These are phyloP conservation scores for Capronia epimyces DNA, from an alignment of 2,329 filamentous ascomycete genomes.

Conservation along the genomic window DNA sequence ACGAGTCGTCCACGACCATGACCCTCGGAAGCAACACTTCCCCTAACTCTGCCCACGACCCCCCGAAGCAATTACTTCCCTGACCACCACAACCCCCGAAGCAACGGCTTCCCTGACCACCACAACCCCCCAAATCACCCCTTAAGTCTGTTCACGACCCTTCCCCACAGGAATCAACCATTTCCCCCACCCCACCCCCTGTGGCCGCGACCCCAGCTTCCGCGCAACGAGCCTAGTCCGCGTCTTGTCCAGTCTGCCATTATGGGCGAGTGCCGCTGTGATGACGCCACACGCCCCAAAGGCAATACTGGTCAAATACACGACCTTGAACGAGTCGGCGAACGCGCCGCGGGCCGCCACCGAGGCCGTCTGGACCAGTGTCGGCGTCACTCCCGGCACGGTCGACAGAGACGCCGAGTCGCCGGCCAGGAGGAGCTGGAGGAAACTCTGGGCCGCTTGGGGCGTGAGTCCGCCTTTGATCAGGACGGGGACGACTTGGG, in stretches of 20 bases:
- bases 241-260: background rate
- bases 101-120: too few relatives aligned
- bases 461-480: constrained; percentile 4
- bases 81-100: too few relatives aligned
- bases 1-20: too few relatives aligned
- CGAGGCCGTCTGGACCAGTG: background rate
- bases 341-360: constrained; percentile 4
- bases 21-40: too few relatives aligned
- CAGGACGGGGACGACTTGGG: constrained; percentile 1
- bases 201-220: too few relatives aligned
- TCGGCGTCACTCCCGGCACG: constrained; percentile 4
- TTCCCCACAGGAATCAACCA: too few relatives aligned
- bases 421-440: constrained; percentile 1
- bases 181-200: too few relatives aligned
- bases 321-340: constrained; percentile 2
- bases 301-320: constrained; percentile 5
- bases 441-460: background rate
- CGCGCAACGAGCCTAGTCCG: too few relatives aligned
- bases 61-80: too few relatives aligned
- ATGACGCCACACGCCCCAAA: constrained; percentile 1
- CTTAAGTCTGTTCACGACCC: too few relatives aligned
- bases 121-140: too few relatives aligned
- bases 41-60: too few relatives aligned
- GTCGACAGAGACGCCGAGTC: constrained; percentile 1
- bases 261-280: background rate